These are phyloP conservation scores for Aspergillus fumigatus DNA, from an alignment of 2,329 filamentous ascomycete genomes.

Conservation along the genomic window DNA sequence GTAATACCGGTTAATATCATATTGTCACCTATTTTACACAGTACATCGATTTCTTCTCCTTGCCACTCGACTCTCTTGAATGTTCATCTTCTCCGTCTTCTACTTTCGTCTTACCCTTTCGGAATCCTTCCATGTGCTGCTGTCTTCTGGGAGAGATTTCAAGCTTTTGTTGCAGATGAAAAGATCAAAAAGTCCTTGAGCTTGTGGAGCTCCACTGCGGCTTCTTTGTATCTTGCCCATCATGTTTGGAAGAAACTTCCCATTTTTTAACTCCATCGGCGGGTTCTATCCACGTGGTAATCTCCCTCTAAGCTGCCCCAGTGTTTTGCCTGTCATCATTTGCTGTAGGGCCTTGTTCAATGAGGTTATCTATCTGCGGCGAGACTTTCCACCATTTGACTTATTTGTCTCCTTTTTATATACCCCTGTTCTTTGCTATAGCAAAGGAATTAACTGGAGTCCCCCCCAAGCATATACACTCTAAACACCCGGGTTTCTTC, in stretches of 20 bases:
- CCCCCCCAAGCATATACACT: not conserved
- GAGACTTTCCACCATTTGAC: slow-evolving; percentile 15
- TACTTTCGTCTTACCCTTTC: not conserved
- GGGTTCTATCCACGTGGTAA: slow-evolving; percentile 41
- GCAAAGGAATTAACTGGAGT: not conserved
- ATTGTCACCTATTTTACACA: not conserved
- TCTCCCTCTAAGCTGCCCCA: slow-evolving; percentile 1
- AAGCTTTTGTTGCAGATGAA: slow-evolving; percentile 4
- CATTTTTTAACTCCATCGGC: slow-evolving; percentile 32
- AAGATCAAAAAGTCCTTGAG: not conserved
- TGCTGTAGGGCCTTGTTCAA: not conserved
- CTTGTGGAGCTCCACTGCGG: slow-evolving; percentile 4
- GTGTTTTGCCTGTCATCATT: not conserved
- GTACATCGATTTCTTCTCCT: slow-evolving; percentile 2
- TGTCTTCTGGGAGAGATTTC: slow-evolving; percentile 2
- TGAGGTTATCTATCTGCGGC: slow-evolving; percentile 1
- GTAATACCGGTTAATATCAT: slow-evolving; percentile 33
- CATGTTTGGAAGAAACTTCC: slow-evolving; percentile 40
- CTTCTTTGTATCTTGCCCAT: slow-evolving; percentile 16
- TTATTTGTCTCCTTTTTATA: slow-evolving; percentile 12
- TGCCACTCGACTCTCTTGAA: not conserved
- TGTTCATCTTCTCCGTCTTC: not conserved
- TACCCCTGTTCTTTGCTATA: slow-evolving; percentile 5
- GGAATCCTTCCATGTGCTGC: slow-evolving; percentile 3
- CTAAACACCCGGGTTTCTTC: not conserved